Evolutionary conservation across 192 early-diverging fungal species (phyloP).

Genomic region (Globomyces pollinis-pini): DNA sequence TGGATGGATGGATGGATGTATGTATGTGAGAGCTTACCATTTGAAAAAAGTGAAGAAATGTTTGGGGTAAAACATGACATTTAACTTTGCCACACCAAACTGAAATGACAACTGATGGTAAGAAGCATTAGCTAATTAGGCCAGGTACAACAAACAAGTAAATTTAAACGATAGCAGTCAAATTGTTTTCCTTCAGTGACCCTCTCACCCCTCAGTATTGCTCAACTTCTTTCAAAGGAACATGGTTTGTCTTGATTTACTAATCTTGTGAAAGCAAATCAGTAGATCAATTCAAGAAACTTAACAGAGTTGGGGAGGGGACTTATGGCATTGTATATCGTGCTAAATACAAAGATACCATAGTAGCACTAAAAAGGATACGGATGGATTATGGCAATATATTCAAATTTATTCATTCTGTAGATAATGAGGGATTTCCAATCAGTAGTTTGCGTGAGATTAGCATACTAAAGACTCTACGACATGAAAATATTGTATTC

Average conservation of each 20-base stretch:
- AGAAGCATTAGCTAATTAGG: no score
- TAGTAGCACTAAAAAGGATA: slow-evolving; percentile 59
- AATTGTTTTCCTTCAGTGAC: no score
- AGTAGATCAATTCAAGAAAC: slow-evolving; percentile 39
- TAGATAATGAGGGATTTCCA: slow-evolving; percentile 51
- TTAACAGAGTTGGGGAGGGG: slow-evolving; percentile 72
- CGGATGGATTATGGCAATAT: slow-evolving; percentile 47
- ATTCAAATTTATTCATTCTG: no score
- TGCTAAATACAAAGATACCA: slow-evolving; percentile 16
- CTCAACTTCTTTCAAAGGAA: slow-evolving; percentile 6
- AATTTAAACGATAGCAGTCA: not conserved
- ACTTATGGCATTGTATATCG: slow-evolving; percentile 89
- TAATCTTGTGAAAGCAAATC: no score
- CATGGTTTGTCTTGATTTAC: no score
- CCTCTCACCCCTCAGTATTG: not conserved
- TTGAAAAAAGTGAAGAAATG: not conserved
- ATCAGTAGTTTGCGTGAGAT: slow-evolving; percentile 73
- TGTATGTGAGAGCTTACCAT: slow-evolving; percentile 1
- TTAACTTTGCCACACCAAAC: no score
- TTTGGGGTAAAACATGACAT: no score
- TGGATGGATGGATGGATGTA: slow-evolving; percentile 3
- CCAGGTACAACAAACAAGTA: not conserved
- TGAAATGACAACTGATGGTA: no score
- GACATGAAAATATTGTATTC: slow-evolving; percentile 70
- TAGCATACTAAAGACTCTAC: slow-evolving; percentile 51